phyloP scores from a whole-genome alignment of 257 asterid species.

The Nicotiana obtusifolia region DNA sequence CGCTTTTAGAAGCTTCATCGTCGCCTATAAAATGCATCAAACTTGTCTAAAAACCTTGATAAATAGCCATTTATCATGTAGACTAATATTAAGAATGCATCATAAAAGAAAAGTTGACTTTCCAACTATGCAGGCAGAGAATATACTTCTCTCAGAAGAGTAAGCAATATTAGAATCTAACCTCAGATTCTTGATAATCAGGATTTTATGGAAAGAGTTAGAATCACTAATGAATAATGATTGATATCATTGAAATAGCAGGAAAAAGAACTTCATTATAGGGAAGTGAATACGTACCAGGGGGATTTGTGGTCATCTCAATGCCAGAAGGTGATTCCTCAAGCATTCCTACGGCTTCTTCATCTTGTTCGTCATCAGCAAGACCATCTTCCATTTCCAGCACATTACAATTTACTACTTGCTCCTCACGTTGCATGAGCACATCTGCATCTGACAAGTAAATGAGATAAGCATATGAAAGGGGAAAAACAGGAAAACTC shows the following conservation, averaged over 20 bases:
- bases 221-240: neutral
- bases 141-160: neutral
- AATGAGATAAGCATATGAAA: neutral
- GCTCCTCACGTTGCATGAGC: slow-evolving; percentile 50
- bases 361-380: slow-evolving; percentile 56
- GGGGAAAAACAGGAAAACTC: neutral
- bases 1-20: slow-evolving; percentile 26
- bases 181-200: neutral
- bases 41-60: neutral
- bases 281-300: slow-evolving; percentile 24
- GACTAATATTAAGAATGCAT: neutral
- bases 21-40: slow-evolving; percentile 25
- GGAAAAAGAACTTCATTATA: neutral
- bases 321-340: slow-evolving; percentile 47
- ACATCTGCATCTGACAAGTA: slow-evolving; percentile 29
- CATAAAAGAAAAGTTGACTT: neutral
- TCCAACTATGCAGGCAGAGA: neutral
- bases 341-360: slow-evolving; percentile 54
- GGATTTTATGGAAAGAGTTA: neutral
- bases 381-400: slow-evolving; percentile 54
- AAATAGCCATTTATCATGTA: neutral
- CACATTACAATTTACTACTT: slow-evolving; percentile 39
- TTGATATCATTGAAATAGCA: neutral
- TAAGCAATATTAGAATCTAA: neutral
- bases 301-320: slow-evolving; percentile 25